phyloP scores from a whole-genome alignment of 495 filamentous ascomycete species.

The Penicillium goetzii region DNA sequence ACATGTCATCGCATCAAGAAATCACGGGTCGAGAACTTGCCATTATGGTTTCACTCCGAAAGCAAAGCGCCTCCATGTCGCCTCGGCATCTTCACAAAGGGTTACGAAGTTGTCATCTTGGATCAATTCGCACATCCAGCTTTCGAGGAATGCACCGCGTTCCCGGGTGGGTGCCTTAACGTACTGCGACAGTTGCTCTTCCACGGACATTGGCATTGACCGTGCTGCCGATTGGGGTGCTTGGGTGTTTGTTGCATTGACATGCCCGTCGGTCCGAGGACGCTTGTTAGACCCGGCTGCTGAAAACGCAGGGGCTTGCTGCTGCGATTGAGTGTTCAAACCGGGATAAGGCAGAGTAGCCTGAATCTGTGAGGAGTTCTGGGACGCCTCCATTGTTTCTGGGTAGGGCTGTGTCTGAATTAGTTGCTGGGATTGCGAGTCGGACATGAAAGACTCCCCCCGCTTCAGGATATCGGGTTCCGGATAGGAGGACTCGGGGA shows the following conservation, averaged over 20 bases:
- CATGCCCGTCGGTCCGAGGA: neutral
- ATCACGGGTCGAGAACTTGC: neutral
- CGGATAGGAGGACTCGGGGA: slow-evolving; percentile 10
- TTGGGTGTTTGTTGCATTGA: neutral
- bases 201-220: slow-evolving; percentile 15
- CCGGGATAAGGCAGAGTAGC: slow-evolving; percentile 5
- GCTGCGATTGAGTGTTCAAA: neutral
- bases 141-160: slow-evolving; percentile 41
- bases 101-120: slow-evolving; percentile 49
- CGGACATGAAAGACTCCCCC: slow-evolving; percentile 10
- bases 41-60: slow-evolving; percentile 34
- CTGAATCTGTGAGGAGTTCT: slow-evolving; percentile 2
- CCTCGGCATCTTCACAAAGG: slow-evolving; percentile 50
- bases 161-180: slow-evolving; percentile 38
- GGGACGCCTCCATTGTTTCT: neutral
- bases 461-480: slow-evolving; percentile 2
- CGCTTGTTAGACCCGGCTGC: neutral
- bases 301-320: neutral
- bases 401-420: slow-evolving; percentile 16
- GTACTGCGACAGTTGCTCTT: slow-evolving; percentile 40
- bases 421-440: slow-evolving; percentile 16
- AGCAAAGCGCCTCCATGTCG: slow-evolving; percentile 48
- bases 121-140: slow-evolving; percentile 49
- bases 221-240: slow-evolving; percentile 21
- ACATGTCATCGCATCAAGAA: neutral